These are phyloP conservation scores for Clarireedia paspali DNA, from an alignment of 2,329 filamentous ascomycete genomes.

Conservation along the genomic window DNA sequence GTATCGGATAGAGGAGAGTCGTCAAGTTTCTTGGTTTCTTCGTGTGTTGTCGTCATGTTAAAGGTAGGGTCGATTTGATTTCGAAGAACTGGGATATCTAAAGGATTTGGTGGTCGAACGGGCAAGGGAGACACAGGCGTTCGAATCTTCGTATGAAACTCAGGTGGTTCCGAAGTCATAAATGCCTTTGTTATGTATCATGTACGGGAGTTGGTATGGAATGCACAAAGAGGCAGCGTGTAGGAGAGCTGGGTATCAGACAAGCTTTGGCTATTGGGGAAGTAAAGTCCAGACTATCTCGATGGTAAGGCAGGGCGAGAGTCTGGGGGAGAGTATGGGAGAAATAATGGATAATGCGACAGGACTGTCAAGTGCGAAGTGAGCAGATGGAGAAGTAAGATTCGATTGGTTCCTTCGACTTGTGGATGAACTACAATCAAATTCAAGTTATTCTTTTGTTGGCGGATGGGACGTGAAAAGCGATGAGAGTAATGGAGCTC, in stretches of 20 bases:
- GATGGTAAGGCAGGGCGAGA: too few species aligned
- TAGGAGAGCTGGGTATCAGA: neutral
- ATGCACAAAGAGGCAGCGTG: constrained; percentile 1
- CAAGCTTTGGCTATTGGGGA: neutral
- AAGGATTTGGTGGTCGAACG: constrained; percentile 58
- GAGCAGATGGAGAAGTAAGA: too few species aligned
- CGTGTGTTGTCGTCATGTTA: constrained; percentile 56
- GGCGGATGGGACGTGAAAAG: too few species aligned
- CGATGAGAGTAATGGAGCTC: too few species aligned
- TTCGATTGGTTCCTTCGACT: too few species aligned
- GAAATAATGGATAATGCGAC: too few species aligned
- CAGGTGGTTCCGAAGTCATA: constrained; percentile 36
- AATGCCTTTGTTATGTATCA: constrained; percentile 7
- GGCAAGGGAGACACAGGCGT: constrained; percentile 67
- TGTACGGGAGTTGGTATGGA: neutral
- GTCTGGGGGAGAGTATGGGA: too few species aligned
- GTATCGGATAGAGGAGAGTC: constrained; percentile 23
- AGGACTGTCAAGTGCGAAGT: too few species aligned
- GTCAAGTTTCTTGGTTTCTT: constrained; percentile 9
- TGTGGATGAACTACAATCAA: too few species aligned
- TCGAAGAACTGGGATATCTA: constrained; percentile 61
- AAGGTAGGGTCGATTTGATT: constrained; percentile 66
- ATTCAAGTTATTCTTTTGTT: too few species aligned
- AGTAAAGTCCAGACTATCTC: neutral
- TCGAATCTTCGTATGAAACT: constrained; percentile 57